phyloP scores from a whole-genome alignment of 495 filamentous ascomycete genomes.

The Echria macrotheca region DNA sequence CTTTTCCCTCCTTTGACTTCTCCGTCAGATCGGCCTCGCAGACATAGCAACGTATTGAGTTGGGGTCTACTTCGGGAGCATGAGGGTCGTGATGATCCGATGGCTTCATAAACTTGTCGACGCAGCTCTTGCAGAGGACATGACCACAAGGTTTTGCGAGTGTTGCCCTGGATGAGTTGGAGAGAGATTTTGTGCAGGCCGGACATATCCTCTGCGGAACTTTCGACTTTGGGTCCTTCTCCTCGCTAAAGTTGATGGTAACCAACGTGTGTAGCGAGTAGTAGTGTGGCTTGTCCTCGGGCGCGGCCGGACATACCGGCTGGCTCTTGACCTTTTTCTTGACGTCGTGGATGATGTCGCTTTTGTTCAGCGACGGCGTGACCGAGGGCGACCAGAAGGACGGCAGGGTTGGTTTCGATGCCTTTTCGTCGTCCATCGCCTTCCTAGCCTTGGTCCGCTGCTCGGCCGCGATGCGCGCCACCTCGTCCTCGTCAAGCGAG shows the following conservation, averaged over 20 bases:
- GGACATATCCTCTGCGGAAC: constrained; percentile 66
- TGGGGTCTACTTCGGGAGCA: constrained; percentile 46
- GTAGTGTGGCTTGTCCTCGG: constrained; percentile 60
- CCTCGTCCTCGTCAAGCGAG: constrained; percentile 75
- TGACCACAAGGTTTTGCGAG: constrained; percentile 92
- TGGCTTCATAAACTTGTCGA: constrained; percentile 77
- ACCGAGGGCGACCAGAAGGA: constrained; percentile 94
- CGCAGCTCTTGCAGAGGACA: constrained; percentile 84
- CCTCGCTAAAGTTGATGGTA: constrained; percentile 73
- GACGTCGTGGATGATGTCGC: constrained; percentile 47
- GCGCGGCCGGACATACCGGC: constrained; percentile 76
- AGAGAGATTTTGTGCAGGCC: constrained; percentile 78
- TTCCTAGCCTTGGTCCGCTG: constrained; percentile 64
- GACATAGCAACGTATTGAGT: constrained; percentile 72
- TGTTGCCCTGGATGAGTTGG: constrained; percentile 77
- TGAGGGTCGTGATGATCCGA: constrained; percentile 59
- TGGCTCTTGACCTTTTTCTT: constrained; percentile 61
- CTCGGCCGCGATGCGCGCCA: constrained; percentile 62
- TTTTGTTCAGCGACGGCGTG: constrained; percentile 57
- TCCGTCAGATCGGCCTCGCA: constrained; percentile 73
- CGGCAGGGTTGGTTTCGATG: constrained; percentile 66
- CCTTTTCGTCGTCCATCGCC: constrained; percentile 70
- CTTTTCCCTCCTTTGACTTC: constrained; percentile 50
- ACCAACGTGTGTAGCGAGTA: constrained; percentile 82
- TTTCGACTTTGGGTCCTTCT: constrained; percentile 52